Conservation (phyloP, 441 rosid species). For the Arabidopsis lyrata region DNA sequence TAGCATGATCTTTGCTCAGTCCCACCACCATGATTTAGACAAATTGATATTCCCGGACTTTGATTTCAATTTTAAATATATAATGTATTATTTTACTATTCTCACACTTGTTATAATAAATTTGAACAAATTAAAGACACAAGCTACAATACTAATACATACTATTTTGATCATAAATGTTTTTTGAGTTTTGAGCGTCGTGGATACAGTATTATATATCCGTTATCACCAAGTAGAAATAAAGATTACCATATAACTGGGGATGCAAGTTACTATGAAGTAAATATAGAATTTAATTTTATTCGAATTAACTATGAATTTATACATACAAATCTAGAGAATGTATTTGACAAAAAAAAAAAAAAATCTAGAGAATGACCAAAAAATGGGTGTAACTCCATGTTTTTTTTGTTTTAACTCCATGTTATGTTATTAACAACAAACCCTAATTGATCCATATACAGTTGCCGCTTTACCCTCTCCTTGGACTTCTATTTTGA, state of each 20-base stretch:
- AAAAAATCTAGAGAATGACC: background rate
- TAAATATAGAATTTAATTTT: background rate
- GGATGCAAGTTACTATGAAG: background rate
- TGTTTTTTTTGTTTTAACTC: slow-evolving; percentile 1
- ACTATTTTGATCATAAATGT: background rate
- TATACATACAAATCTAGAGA: background rate
- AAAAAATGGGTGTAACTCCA: background rate
- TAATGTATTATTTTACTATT: background rate
- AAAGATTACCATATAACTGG: background rate
- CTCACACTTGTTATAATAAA: background rate
- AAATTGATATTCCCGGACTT: slow-evolving; percentile 6
- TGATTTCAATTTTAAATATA: background rate
- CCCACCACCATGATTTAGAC: slow-evolving; percentile 44
- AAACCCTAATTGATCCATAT: slow-evolving; percentile 20
- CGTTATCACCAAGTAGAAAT: background rate
- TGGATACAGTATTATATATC: background rate
- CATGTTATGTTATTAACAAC: slow-evolving; percentile 6
- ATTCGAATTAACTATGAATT: background rate
- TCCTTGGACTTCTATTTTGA: slow-evolving; percentile 10
- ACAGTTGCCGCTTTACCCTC: slow-evolving; percentile 20
- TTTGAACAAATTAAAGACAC: background rate
- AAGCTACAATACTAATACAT: background rate
- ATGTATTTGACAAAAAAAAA: no score
- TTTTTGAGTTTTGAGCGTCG: background rate
- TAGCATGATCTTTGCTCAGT: slow-evolving; percentile 46